Percentiles rank a stretch among this genome's conserved stretches.
Conservation (phyloP, 768 basidiomycete genomes). For the Leccinellum albellum region DNA sequence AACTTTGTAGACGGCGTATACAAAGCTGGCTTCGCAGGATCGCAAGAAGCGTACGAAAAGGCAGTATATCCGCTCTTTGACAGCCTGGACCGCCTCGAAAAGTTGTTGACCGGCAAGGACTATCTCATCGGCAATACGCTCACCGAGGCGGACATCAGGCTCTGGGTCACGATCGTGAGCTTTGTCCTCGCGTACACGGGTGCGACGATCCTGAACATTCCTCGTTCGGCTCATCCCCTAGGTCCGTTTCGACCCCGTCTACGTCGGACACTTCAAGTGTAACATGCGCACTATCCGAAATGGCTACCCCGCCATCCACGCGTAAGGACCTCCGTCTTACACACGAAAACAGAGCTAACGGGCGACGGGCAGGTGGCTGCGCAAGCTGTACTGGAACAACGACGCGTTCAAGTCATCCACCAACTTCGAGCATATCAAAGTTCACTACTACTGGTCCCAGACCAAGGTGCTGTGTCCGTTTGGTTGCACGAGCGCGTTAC, state of each 20-base stretch:
- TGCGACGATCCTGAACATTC: background rate
- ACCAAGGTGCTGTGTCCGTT: slow-evolving; percentile 12
- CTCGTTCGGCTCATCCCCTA: slow-evolving; percentile 25
- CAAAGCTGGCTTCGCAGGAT: slow-evolving; percentile 81
- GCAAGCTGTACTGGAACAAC: slow-evolving; percentile 88
- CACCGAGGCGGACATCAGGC: slow-evolving; percentile 81
- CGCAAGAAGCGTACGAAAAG: slow-evolving; percentile 74
- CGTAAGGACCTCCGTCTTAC: slow-evolving; percentile 19
- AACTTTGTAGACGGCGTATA: slow-evolving; percentile 75
- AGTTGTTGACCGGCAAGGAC: slow-evolving; percentile 69
- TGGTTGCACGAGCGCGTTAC: background rate
- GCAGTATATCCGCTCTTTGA: slow-evolving; percentile 74
- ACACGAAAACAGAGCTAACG: background rate
- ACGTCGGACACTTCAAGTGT: slow-evolving; percentile 92
- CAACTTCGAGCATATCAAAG: slow-evolving; percentile 76
- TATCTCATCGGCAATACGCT: slow-evolving; percentile 81
- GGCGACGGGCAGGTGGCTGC: slow-evolving; percentile 56
- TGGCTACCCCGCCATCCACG: slow-evolving; percentile 82
- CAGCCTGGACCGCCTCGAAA: slow-evolving; percentile 78
- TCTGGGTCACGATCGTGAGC: slow-evolving; percentile 89
- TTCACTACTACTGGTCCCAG: slow-evolving; percentile 39
- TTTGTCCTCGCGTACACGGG: background rate
- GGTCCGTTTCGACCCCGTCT: slow-evolving; percentile 89
- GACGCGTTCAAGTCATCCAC: slow-evolving; percentile 85
- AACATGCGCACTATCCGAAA: slow-evolving; percentile 81